These are phyloP conservation scores for Symbiodinium natans DNA, from an alignment of 73 alveolate genomes.

Conservation along the genomic window DNA sequence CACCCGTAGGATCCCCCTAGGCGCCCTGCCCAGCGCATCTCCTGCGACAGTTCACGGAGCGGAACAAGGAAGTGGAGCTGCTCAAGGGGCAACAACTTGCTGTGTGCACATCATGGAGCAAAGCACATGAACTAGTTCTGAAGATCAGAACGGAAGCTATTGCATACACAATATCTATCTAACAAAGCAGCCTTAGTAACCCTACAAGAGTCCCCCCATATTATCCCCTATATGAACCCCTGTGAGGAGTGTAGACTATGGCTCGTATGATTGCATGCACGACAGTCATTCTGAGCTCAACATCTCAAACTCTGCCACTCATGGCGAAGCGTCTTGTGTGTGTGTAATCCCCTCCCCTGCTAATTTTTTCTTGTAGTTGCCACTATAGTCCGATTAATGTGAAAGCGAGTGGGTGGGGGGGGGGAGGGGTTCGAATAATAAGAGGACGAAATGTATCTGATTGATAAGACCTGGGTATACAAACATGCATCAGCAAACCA, in stretches of 20 bases:
- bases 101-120: constrained; percentile 3
- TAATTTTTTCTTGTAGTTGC: too few species aligned
- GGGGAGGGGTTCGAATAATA: too few species aligned
- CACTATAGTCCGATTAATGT: too few species aligned
- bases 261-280: not conserved
- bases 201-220: not conserved
- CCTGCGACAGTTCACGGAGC: not conserved
- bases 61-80: not conserved
- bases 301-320: too few species aligned
- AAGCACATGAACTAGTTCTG: not conserved
- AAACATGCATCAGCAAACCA: not conserved
- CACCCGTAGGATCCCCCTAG: not conserved
- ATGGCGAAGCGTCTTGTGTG: too few species aligned
- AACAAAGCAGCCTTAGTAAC: not conserved
- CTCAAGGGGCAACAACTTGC: not conserved
- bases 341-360: too few species aligned
- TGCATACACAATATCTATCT: not conserved
- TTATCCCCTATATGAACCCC: not conserved
- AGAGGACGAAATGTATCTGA: not conserved
- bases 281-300: too few species aligned
- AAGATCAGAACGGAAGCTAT: not conserved
- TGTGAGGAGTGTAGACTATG: not conserved
- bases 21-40: constrained; percentile 7
- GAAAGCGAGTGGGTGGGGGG: too few species aligned
- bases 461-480: not conserved